Base-by-base conservation (phyloP, 2,329 filamentous ascomycete genomes). In the Fusarium sp. region DNA sequence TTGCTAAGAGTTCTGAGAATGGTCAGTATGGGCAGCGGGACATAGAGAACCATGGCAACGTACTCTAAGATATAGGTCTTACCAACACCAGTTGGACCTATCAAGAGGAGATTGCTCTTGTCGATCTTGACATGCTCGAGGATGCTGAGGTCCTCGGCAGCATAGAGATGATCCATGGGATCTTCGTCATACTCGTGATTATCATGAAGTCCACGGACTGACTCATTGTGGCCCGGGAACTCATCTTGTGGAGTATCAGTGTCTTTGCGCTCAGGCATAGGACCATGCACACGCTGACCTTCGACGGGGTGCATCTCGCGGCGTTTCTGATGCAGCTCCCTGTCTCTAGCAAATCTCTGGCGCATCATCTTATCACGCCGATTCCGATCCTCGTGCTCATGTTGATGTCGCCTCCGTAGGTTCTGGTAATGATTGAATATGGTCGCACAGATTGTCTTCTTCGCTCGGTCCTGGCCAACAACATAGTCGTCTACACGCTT, bases 351-450 rank as follows among this genome's bases (percentile, higher is more conserved):
- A 79, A 92, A 90, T 69, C 91, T 89, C 80, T 95, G 93, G 47
- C 93, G 90, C 78, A 92, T 86, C 59, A 91, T 80, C 83, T 93
- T 93, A 71, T 94, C 92, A 50, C 86, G 84, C 38, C 84, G 76
- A 54, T 86, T 87, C 61, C 85, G 84, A 63, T 91, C 89, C 67
- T 88, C 85, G 29, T 94, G 90, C 78, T 98, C 95, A 64, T 95
- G 91, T 74, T 96, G 90, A 68, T 92, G 90, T 58, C 94, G 88
- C 78, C 94, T 89, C 27, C 95, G 92, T 69, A 98, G 89, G 56
- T 94, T 91, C 83, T 98, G 94, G 80, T 98, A 98, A 81, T 99
- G 96, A 80, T 98, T 98, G 85, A 97, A 98, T 31, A 99, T 93
- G 8, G 96, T 95, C 5, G 96, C 93, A 73, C 94, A 96, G 73